Evolutionary conservation across 208 protist genomes (phyloP), one percentile per base, ranked within the genome.

Genomic region (Endotrypanum monterogeii): DNA sequence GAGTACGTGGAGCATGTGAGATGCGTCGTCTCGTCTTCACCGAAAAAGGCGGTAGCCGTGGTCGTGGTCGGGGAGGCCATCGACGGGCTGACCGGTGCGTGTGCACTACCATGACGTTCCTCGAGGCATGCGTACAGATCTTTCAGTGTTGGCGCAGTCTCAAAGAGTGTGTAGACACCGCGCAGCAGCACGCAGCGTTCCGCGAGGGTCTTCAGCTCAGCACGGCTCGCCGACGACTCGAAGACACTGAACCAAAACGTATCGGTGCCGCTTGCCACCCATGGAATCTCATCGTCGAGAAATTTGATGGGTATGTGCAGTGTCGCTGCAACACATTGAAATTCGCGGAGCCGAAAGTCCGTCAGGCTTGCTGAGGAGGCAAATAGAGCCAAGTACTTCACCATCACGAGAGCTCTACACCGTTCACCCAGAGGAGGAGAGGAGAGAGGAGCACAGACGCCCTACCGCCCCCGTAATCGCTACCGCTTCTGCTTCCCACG

Each of bases 301-400:
- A 79, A 51, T 0, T 55, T 78, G 55, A 94, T 72, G 20, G 67
- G 39, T 20, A 90, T 74, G 46, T 73, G 69, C 1, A 92, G 56
- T 11, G 80, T 78, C 6, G 78, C 66, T 25, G 89, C 88, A 0
- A 82, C 89, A 1, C 79, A 70, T 12, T 80, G 57, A 32, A 96
- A 82, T 74, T 96, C 89, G 1, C 76, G 71, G 37, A 82, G 54
- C 30, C 89, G 85, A 71, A 96, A 92, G 32, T 71, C 35, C 14
- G 76, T 68, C 7, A 96, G 83, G 8, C 79, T 85, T 35, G 84
- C 67, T 5, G 78, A 88, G 54, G 87, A 93, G n/a, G 88, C 84
- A 72, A 96, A 96, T 58, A 84, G 83, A 8, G 84, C 89, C 50
- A 94, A 60, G 57, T 88, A 93, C 70, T 83, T 83, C 89, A 93